Base-by-base conservation (phyloP, 495 filamentous ascomycete species). In the Trichoderma asperelloides region DNA sequence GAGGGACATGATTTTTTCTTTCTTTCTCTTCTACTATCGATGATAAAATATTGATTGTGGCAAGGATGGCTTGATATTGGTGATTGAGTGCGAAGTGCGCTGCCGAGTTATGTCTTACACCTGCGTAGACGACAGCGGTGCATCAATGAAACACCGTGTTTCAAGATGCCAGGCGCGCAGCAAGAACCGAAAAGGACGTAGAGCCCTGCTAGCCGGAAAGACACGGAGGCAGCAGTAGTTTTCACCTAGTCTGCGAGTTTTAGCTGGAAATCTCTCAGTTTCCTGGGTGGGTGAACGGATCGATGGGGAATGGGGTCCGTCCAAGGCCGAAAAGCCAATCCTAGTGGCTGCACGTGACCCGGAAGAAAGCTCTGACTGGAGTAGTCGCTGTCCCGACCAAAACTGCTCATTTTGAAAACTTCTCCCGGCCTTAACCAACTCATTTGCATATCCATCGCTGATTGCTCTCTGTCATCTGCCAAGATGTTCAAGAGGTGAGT, bases 401-500 rank as follows among this genome's bases (percentile, higher is more conserved):
- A 67, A 63, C 57, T 64, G 64, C 68, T 64, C 57, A 63, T 51
- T 55, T 65, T 30, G 30, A 68, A 68, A 62, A 37, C 49, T 47
- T 65, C 74, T 75, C 72, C 72, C 73, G 74, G 70, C 72, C 72
- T 71, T 71, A 69, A 68, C 68, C 69, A 71, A 79, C 74, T 76
- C 75, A 76, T 74, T 72, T 74, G 69, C 75, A 74, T 70, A 73
- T 70, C 78, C 72, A 76, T 78, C 74, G 68, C 69, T 71, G 76
- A 77, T 76, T 76, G 79, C 78, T 78, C 76, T 76, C 76, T 77
- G 75, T 78, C 81, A 83, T 83, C 81, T 73, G 75, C 82, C 86
- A 91, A 79, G 83, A 93, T 93, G 90, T 91, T 91, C 85, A 91
- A 91, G 89, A 92, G 90, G 90, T 93, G 81, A 80, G 88, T 82